These are phyloP conservation scores for Myrmaecium sp. DNA, from an alignment of 2,329 filamentous ascomycete genomes.

Conservation along the genomic window DNA sequence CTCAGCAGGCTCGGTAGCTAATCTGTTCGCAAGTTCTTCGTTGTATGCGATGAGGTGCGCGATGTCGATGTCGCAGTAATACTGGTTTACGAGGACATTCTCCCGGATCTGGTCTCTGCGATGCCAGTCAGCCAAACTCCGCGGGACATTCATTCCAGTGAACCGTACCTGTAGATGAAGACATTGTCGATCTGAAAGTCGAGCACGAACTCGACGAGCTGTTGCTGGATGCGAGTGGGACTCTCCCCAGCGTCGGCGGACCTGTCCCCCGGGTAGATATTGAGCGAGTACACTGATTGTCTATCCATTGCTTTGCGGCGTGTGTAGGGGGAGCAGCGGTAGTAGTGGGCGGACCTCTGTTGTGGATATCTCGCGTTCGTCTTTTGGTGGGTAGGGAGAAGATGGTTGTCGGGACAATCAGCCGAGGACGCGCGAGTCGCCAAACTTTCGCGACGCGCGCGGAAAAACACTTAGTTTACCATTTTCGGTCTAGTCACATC, in stretches of 20 bases:
- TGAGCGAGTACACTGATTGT: constrained; percentile 72
- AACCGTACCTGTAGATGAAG: constrained; percentile 76
- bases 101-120: constrained; percentile 81
- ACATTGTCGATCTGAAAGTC: constrained; percentile 87
- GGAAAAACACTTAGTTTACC: too few relatives aligned
- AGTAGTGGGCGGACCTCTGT: not conserved
- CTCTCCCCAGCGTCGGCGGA: constrained; percentile 14
- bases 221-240: constrained; percentile 43
- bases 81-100: constrained; percentile 86
- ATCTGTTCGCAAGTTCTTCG: constrained; percentile 78
- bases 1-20: constrained; percentile 79
- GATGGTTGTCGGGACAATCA: too few relatives aligned
- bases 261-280: constrained; percentile 42
- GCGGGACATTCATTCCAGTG: not conserved
- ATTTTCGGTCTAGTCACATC: too few relatives aligned
- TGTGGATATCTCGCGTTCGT: too few relatives aligned
- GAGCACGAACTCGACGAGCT: constrained; percentile 79
- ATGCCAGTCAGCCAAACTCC: constrained; percentile 13
- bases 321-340: not conserved
- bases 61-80: constrained; percentile 91
- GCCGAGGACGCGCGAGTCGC: too few relatives aligned
- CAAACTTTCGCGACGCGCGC: too few relatives aligned
- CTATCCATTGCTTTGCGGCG: constrained; percentile 50
- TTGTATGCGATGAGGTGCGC: constrained; percentile 92
- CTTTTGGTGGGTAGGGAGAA: too few relatives aligned